A percentile compares a stretch with the other conserved stretches of the same genome.
These are phyloP conservation scores for Rhizopogon rudus DNA, from an alignment of 768 basidiomycete species.

Conservation along the genomic window DNA sequence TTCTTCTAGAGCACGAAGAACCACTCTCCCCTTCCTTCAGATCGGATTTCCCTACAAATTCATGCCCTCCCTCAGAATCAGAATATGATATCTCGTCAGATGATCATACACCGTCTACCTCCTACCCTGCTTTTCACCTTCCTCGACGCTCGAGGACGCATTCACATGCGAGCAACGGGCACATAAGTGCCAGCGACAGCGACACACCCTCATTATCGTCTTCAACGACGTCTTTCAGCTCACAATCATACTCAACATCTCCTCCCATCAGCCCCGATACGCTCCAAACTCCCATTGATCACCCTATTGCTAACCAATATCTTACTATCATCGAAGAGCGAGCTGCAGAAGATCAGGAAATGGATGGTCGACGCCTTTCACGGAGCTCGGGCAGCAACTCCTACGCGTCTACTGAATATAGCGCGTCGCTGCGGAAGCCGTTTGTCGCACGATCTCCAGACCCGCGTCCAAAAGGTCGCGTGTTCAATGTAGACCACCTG, in stretches of 20 bases:
- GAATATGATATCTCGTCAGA: slow-evolving; percentile 29
- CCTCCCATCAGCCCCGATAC: slow-evolving; percentile 30
- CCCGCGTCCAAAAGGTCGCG: slow-evolving; percentile 15
- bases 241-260: slow-evolving; percentile 20
- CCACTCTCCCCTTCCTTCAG: slow-evolving; percentile 22
- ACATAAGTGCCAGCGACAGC: slow-evolving; percentile 31
- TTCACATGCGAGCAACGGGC: slow-evolving; percentile 21
- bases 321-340: slow-evolving; percentile 38
- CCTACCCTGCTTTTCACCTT: slow-evolving; percentile 25
- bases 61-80: slow-evolving; percentile 26
- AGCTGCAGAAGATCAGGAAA: slow-evolving; percentile 14
- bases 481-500: slow-evolving; percentile 21
- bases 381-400: slow-evolving; percentile 17
- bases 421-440: background rate
- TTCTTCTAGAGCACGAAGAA: slow-evolving; percentile 28
- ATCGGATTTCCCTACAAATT: slow-evolving; percentile 9
- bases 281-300: slow-evolving; percentile 29
- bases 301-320: slow-evolving; percentile 13
- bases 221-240: slow-evolving; percentile 34
- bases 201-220: slow-evolving; percentile 48
- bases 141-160: slow-evolving; percentile 27
- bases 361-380: slow-evolving; percentile 8
- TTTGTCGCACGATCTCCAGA: background rate
- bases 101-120: slow-evolving; percentile 16
- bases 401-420: slow-evolving; percentile 14